A percentile compares a stretch with the other conserved stretches of the same genome.
phyloP scores from a whole-genome alignment of 768 basidiomycete species.

The Strobilomyces echinocephalus region DNA sequence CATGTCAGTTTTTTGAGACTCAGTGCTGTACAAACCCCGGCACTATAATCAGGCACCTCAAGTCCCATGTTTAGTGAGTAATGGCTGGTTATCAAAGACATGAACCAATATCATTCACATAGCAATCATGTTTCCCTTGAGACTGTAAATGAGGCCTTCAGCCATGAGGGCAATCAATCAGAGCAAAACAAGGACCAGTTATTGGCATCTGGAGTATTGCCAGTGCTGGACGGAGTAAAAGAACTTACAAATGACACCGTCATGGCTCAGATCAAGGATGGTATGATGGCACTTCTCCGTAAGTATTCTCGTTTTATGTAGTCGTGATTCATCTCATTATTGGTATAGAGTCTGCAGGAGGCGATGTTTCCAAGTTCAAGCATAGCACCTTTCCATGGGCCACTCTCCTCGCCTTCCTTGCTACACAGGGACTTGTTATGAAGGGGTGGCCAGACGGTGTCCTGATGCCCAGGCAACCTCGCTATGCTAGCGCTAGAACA shows the following conservation, averaged over 20 bases:
- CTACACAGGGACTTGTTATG: not conserved
- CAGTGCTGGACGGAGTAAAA: not conserved
- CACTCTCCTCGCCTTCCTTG: not conserved
- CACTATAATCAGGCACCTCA: conserved; percentile 4
- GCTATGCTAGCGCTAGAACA: not conserved
- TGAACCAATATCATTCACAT: not conserved
- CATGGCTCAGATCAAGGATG: not conserved
- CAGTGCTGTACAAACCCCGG: not conserved
- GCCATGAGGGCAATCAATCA: not conserved
- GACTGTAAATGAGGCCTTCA: not conserved
- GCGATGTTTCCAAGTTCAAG: not conserved
- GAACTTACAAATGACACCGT: not conserved
- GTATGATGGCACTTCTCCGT: not conserved
- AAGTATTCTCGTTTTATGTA: not conserved
- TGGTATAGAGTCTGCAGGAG: not conserved
- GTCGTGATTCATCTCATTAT: not conserved
- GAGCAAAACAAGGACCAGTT: not conserved
- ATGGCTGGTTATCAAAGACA: not conserved
- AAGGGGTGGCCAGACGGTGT: not conserved
- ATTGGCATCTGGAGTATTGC: not conserved
- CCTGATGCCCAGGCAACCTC: not conserved
- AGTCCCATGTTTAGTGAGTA: conserved; percentile 6
- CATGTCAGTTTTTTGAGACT: conserved; percentile 1
- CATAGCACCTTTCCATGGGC: not conserved
- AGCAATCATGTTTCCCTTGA: conserved; percentile 4